Conservation (phyloP, 257 asterid genomes). For the Solanum sitiens region DNA sequence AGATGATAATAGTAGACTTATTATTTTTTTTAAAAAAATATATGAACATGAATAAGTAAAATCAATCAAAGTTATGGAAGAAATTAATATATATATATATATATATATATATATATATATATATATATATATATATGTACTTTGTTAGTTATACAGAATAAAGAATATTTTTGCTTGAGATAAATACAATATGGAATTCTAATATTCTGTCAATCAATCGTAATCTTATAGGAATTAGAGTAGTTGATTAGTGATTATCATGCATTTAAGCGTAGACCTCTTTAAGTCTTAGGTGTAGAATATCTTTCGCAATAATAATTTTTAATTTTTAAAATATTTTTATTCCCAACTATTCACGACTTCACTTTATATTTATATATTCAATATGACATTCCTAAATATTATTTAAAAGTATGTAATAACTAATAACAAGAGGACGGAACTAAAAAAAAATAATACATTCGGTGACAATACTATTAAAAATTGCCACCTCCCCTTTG, state of each 20-base stretch:
- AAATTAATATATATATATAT: background rate
- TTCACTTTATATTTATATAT: too few species aligned
- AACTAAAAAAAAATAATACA: background rate
- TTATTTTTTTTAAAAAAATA: accelerated
- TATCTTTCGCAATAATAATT: background rate
- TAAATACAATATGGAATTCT: background rate
- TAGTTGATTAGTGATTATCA: background rate
- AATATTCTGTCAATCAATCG: background rate
- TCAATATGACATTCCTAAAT: background rate
- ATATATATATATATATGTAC: background rate
- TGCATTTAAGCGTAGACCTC: background rate
- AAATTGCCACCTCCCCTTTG: background rate
- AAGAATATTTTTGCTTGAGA: background rate
- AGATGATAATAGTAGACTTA: background rate
- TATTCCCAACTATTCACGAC: background rate
- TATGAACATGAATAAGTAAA: background rate
- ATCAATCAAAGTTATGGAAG: too few species aligned
- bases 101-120: too few species aligned
- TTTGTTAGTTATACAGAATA: background rate
- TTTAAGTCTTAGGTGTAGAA: background rate
- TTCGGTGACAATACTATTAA: background rate
- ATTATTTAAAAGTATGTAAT: background rate
- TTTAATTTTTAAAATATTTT: background rate
- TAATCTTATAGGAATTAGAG: background rate
- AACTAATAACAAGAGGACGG: too few species aligned